These are phyloP conservation scores for Chiua virens DNA, from an alignment of 768 basidiomycete species.

Conservation along the genomic window DNA sequence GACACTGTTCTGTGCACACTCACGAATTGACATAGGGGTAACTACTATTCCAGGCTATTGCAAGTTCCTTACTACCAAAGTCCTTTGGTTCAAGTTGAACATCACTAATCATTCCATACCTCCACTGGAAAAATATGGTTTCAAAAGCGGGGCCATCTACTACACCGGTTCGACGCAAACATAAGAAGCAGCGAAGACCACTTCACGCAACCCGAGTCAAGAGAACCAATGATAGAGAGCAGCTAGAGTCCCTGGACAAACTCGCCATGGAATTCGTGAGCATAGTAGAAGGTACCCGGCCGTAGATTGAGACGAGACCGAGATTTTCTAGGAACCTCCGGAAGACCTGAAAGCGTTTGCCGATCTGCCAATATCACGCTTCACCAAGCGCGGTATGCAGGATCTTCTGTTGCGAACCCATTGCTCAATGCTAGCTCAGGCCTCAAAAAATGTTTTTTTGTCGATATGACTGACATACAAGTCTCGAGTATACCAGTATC, in stretches of 20 bases:
- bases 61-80: too few relatives aligned
- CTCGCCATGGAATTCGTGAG: conserved; percentile 53
- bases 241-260: conserved; percentile 49
- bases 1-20: too few relatives aligned
- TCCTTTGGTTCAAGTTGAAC: too few relatives aligned
- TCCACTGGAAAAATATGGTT: conserved; percentile 10
- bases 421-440: conserved; percentile 43
- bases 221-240: conserved; percentile 48
- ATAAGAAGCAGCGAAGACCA: conserved; percentile 14
- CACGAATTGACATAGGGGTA: too few relatives aligned
- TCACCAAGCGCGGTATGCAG: conserved; percentile 66
- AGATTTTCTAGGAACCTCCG: conserved; percentile 46
- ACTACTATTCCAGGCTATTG: too few relatives aligned
- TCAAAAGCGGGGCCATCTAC: conserved; percentile 19
- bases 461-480: conserved; percentile 84
- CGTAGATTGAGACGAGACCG: conserved; percentile 6
- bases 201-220: conserved; percentile 34
- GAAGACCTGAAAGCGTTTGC: conserved; percentile 54
- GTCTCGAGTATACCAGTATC: conserved; percentile 57
- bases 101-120: too few relatives aligned
- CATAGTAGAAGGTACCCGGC: background rate
- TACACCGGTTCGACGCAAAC: conserved; percentile 8
- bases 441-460: conserved; percentile 82
- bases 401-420: background rate
- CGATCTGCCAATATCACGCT: conserved; percentile 75